These are phyloP conservation scores for Microsporum audouinii DNA, from an alignment of 2,329 filamentous ascomycete species.

Conservation along the genomic window DNA sequence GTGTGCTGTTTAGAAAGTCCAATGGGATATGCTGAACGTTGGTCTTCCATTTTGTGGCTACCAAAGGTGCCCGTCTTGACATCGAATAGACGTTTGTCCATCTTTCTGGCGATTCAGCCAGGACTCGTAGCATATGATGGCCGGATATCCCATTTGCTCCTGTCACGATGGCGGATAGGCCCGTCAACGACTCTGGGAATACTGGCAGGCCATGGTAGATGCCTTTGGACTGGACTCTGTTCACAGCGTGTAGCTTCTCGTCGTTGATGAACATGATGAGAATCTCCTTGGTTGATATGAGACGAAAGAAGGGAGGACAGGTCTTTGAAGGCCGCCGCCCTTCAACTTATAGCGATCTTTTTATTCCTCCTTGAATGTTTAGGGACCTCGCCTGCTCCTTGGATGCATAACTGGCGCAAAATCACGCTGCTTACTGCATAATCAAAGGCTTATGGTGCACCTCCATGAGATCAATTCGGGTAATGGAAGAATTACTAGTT, in stretches of 20 bases:
- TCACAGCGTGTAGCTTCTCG: not conserved
- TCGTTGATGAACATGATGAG: not conserved
- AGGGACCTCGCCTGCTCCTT: not conserved
- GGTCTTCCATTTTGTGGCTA: conserved; percentile 25
- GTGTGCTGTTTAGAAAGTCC: conserved; percentile 24
- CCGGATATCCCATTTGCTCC: conserved; percentile 46
- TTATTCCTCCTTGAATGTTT: too few species aligned
- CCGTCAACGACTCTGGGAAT: conserved; percentile 33
- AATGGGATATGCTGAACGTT: conserved; percentile 35
- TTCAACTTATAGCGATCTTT: too few species aligned
- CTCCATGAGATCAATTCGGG: not conserved
- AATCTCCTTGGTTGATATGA: not conserved
- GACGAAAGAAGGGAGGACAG: too few species aligned
- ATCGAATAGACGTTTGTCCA: conserved; percentile 45
- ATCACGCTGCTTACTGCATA: not conserved
- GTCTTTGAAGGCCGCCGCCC: too few species aligned
- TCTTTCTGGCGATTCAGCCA: conserved; percentile 36
- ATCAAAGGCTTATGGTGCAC: not conserved
- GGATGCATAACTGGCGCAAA: not conserved
- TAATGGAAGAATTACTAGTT: conserved; percentile 1
- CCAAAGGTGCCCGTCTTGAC: conserved; percentile 37
- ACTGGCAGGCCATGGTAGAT: conserved; percentile 43
- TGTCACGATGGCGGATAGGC: conserved; percentile 42
- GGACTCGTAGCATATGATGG: conserved; percentile 40
- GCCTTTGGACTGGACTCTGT: conserved; percentile 20